Percentiles rank a stretch among this genome's conserved stretches.
Conservation (phyloP, 2,329 filamentous ascomycete genomes). For the Parastagonospora avenae region DNA sequence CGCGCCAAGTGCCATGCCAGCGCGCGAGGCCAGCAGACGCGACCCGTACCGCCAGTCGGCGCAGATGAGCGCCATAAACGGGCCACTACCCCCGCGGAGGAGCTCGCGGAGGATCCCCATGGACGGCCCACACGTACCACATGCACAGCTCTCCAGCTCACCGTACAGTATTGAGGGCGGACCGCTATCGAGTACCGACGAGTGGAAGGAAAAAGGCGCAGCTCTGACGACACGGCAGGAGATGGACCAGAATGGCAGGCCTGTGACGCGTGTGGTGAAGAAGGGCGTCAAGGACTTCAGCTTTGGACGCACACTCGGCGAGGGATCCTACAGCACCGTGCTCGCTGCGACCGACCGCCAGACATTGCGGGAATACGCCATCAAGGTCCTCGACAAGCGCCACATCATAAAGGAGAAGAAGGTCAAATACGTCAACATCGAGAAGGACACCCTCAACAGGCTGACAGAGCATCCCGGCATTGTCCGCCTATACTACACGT, state of each 20-base stretch:
- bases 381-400: conserved; percentile 97
- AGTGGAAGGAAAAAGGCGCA: conserved; percentile 96
- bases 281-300: conserved; percentile 97
- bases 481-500: conserved; percentile 96
- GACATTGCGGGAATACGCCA: conserved; percentile 93
- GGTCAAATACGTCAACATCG: conserved; percentile 99
- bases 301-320: conserved; percentile 87
- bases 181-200: conserved; percentile 73
- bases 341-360: conserved; percentile 91
- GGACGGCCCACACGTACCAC: conserved; percentile 40
- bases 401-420: conserved; percentile 99
- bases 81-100: conserved; percentile 73
- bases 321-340: conserved; percentile 97
- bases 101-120: conserved; percentile 74
- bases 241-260: conserved; percentile 81
- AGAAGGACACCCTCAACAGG: conserved; percentile 96
- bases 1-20: conserved; percentile 64
- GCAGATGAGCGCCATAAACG: conserved; percentile 62
- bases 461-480: conserved; percentile 96
- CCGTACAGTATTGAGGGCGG: conserved; percentile 64
- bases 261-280: conserved; percentile 82
- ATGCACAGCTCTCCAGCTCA: conserved; percentile 35
- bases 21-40: conserved; percentile 71
- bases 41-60: conserved; percentile 68
- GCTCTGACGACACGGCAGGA: conserved; percentile 82